Conservation (phyloP, 352 stramenopile species). For the Poterioochromonas sp. region DNA sequence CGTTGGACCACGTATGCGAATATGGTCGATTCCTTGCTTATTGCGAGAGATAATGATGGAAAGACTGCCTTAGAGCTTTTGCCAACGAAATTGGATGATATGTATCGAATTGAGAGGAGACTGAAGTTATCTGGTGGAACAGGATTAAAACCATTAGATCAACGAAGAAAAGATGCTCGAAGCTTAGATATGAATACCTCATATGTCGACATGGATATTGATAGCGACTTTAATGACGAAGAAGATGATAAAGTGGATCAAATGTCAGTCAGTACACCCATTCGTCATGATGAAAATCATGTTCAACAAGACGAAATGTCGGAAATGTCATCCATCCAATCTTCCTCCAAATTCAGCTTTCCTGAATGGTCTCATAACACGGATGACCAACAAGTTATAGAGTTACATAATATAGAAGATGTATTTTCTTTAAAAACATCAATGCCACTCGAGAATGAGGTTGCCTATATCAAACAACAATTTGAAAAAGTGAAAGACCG, state of each 20-base stretch:
- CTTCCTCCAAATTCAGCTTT: background rate
- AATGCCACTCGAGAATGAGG: background rate
- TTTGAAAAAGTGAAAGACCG: background rate
- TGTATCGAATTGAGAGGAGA: background rate
- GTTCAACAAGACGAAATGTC: background rate
- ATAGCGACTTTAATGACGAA: background rate
- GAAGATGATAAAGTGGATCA: background rate
- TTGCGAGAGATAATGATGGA: conserved; percentile 8
- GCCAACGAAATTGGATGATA: background rate
- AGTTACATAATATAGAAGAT: background rate
- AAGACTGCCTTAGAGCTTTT: background rate
- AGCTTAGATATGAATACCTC: background rate
- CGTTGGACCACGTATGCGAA: conserved; percentile 11
- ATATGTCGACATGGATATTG: background rate
- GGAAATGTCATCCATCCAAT: background rate
- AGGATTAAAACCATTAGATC: background rate
- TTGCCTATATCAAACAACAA: background rate
- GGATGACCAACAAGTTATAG: background rate
- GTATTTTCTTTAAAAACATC: background rate
- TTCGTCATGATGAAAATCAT: background rate
- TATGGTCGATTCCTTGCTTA: background rate
- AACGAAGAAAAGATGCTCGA: background rate
- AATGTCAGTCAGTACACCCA: background rate
- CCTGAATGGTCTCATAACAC: conserved; percentile 6
- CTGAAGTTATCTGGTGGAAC: background rate